Percentiles rank a stretch among this genome's conserved stretches.
phyloP scores from a whole-genome alignment of 2,329 filamentous ascomycete species.

The Lachnellula hyalina region DNA sequence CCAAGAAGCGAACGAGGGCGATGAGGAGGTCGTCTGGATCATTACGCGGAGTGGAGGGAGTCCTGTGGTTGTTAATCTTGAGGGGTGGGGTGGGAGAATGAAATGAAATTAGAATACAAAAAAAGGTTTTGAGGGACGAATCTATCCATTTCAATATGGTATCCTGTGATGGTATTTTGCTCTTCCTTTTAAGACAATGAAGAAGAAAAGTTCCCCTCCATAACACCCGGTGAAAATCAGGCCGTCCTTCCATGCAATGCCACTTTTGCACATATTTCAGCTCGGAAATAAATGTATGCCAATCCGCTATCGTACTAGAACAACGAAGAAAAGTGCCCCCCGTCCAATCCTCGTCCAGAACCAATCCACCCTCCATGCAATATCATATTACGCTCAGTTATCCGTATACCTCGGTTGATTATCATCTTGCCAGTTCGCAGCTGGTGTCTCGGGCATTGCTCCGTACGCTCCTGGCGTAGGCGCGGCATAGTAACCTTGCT shows the following conservation, averaged over 20 bases:
- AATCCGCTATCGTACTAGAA: too few relatives aligned
- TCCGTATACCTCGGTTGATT: slow-evolving; percentile 36
- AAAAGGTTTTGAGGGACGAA: background rate
- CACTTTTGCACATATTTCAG: too few relatives aligned
- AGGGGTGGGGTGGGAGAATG: slow-evolving; percentile 52
- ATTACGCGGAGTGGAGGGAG: slow-evolving; percentile 56
- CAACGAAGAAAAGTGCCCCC: too few relatives aligned
- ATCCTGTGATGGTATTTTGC: background rate
- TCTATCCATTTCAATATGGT: background rate
- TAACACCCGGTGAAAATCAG: too few relatives aligned
- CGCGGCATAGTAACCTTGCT: slow-evolving; percentile 29
- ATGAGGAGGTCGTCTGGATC: slow-evolving; percentile 60
- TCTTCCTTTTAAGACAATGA: background rate
- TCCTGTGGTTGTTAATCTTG: slow-evolving; percentile 57
- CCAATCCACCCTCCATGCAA: background rate
- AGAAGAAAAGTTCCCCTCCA: background rate
- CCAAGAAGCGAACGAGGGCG: slow-evolving; percentile 62
- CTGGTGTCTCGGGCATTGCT: slow-evolving; percentile 52
- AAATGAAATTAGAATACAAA: background rate
- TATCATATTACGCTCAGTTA: slow-evolving; percentile 2
- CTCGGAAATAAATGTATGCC: too few relatives aligned
- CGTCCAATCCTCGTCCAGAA: too few relatives aligned
- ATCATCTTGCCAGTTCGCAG: slow-evolving; percentile 41
- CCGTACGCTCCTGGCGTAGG: slow-evolving; percentile 32
- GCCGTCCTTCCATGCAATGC: too few relatives aligned